Conservation (phyloP, 441 rosid genomes). For the Jatropha multifida region DNA sequence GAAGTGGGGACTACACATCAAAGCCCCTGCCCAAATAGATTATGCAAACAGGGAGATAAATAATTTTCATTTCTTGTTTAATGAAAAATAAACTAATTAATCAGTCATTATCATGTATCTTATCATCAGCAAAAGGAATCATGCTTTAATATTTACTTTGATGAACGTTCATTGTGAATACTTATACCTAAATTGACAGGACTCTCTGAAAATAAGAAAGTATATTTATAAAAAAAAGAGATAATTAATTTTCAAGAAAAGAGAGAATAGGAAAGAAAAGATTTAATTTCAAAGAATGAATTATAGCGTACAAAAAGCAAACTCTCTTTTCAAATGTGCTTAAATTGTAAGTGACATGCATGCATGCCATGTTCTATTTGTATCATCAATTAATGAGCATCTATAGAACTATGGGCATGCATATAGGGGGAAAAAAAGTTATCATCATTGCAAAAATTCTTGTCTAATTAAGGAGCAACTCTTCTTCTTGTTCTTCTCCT, state of each 20-base stretch:
- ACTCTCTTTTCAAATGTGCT: neutral
- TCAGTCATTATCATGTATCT: too few relatives aligned
- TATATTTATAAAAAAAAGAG: too few relatives aligned
- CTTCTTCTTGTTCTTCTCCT: neutral
- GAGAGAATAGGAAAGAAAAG: neutral
- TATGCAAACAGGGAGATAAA: too few relatives aligned
- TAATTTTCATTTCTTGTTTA: too few relatives aligned
- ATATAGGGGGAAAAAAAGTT: constrained; percentile 3
- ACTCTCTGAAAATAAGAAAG: too few relatives aligned
- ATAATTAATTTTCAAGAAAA: neutral
- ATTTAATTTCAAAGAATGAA: neutral
- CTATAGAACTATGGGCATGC: neutral
- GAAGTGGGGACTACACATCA: neutral
- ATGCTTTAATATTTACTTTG: too few relatives aligned
- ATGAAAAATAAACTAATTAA: too few relatives aligned
- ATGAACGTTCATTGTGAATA: too few relatives aligned
- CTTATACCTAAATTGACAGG: too few relatives aligned
- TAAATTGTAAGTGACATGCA: constrained; percentile 9
- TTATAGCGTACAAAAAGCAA: constrained; percentile 3
- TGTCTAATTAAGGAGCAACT: too few relatives aligned
- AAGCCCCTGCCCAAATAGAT: too few relatives aligned
- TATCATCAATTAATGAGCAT: neutral
- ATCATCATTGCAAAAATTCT: constrained; percentile 3
- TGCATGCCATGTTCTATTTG: constrained; percentile 13
- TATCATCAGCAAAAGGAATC: too few relatives aligned